Percentiles rank a stretch among this genome's conserved stretches.
These are phyloP conservation scores for Wallacemonas sp. DNA, from an alignment of 208 protist species.

Conservation along the genomic window DNA sequence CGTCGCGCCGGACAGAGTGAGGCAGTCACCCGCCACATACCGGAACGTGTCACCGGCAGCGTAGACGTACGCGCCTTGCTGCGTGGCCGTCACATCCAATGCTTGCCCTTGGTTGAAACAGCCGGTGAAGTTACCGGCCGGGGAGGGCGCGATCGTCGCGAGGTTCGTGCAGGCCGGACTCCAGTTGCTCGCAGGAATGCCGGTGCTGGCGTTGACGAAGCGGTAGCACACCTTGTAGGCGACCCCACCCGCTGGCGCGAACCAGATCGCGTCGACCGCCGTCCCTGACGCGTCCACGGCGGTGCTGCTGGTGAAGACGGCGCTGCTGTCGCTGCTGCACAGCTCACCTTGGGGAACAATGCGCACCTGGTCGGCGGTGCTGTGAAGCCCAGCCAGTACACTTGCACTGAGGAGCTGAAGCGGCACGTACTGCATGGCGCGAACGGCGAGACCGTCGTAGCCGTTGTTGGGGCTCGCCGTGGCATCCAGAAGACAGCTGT, in stretches of 20 bases:
- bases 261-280: conserved; percentile 40
- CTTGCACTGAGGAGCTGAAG: conserved; percentile 38
- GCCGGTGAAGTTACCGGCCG: conserved; percentile 34
- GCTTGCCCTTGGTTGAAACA: conserved; percentile 74
- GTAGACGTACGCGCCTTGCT: conserved; percentile 18
- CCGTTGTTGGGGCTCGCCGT: conserved; percentile 33
- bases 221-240: conserved; percentile 87
- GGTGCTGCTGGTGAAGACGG: conserved; percentile 45
- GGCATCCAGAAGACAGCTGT: conserved; percentile 22
- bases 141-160: conserved; percentile 35
- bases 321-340: conserved; percentile 53
- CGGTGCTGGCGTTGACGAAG: conserved; percentile 33
- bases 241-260: conserved; percentile 37
- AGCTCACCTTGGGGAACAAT: conserved; percentile 59
- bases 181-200: conserved; percentile 54
- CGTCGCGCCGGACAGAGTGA: conserved; percentile 26
- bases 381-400: conserved; percentile 15
- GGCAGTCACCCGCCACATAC: conserved; percentile 48
- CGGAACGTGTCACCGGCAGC: conserved; percentile 19
- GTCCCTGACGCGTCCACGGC: background rate
- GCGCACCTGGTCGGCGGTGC: conserved; percentile 38
- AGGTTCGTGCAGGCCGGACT: conserved; percentile 71
- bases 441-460: conserved; percentile 21
- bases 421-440: conserved; percentile 84
- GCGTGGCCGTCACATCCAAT: conserved; percentile 34